These are phyloP conservation scores for Plasmodium sp. DNA, from an alignment of 169 alveolate genomes.

Conservation along the genomic window DNA sequence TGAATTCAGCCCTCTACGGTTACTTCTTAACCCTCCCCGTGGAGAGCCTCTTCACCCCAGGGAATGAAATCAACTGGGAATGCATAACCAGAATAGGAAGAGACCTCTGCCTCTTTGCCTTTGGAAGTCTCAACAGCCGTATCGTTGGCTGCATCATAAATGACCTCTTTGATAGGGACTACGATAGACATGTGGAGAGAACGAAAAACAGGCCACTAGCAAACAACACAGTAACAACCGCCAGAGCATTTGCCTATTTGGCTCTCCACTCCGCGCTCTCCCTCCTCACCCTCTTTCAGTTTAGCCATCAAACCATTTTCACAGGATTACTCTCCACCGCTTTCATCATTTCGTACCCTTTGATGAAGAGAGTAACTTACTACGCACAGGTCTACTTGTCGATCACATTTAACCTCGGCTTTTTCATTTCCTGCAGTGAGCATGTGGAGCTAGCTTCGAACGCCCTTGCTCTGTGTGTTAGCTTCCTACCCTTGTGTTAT, in stretches of 20 bases:
- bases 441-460: conserved; percentile 70
- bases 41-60: not conserved
- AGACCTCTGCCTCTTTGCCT: conserved; percentile 68
- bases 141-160: conserved; percentile 87
- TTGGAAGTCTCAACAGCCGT: conserved; percentile 80
- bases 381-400: conserved; percentile 95
- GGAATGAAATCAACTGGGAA: not conserved
- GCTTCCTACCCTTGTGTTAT: conserved; percentile 78
- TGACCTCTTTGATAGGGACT: conserved; percentile 84
- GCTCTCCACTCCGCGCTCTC: conserved; percentile 34
- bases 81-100: not conserved
- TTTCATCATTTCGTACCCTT: conserved; percentile 90
- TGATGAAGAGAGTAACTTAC: conserved; percentile 90
- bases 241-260: conserved; percentile 81
- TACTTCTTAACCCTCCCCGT: conserved; percentile 32
- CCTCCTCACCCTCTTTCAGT: conserved; percentile 16
- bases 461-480: conserved; percentile 84
- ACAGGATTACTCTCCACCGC: conserved; percentile 72
- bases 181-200: conserved; percentile 91
- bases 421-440: conserved; percentile 87
- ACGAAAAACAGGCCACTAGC: conserved; percentile 96
- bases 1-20: conserved; percentile 44
- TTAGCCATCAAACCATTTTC: not conserved
- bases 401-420: conserved; percentile 92
- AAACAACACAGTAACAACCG: conserved; percentile 86